These are phyloP conservation scores for Ogataea nakhonphanomensis DNA, from an alignment of 805 yeast genomes.

Conservation along the genomic window DNA sequence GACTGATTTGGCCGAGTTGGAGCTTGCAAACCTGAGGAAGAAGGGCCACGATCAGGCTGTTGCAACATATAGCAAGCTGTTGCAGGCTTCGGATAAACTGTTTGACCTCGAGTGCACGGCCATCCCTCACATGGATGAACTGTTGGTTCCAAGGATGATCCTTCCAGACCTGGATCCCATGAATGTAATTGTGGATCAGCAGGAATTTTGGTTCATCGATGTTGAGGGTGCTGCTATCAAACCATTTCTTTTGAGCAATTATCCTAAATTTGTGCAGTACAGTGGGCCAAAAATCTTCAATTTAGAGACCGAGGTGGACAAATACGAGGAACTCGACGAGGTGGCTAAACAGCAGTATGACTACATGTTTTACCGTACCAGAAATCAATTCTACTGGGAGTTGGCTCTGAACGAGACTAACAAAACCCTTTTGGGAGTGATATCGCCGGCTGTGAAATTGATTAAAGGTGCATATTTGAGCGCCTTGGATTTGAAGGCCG, in stretches of 20 bases:
- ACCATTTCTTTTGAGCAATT: conserved; percentile 74
- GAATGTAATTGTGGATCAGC: conserved; percentile 60
- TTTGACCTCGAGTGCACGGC: conserved; percentile 50
- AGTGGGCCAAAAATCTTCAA: conserved; percentile 85
- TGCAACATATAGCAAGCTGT: conserved; percentile 59
- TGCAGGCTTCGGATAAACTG: conserved; percentile 52
- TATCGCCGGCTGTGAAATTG: conserved; percentile 76
- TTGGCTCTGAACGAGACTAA: conserved; percentile 59
- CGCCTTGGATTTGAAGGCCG: conserved; percentile 54
- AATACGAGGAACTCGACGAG: conserved; percentile 63
- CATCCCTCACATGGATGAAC: conserved; percentile 58
- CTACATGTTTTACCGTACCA: conserved; percentile 83
- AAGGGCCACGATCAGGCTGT: conserved; percentile 53
- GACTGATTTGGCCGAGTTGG: conserved; percentile 59
- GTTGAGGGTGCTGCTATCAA: conserved; percentile 78
- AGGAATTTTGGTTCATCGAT: conserved; percentile 59
- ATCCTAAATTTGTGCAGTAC: conserved; percentile 83
- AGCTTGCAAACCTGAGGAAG: conserved; percentile 42
- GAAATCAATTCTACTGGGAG: conserved; percentile 91
- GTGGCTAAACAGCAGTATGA: conserved; percentile 75
- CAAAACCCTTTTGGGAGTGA: conserved; percentile 71
- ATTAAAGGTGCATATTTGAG: conserved; percentile 62
- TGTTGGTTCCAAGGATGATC: conserved; percentile 69
- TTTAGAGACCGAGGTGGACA: conserved; percentile 69
- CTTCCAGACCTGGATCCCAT: conserved; percentile 89